Conservation (phyloP, 805 yeast genomes). For the Lipomyces oligophaga region DNA sequence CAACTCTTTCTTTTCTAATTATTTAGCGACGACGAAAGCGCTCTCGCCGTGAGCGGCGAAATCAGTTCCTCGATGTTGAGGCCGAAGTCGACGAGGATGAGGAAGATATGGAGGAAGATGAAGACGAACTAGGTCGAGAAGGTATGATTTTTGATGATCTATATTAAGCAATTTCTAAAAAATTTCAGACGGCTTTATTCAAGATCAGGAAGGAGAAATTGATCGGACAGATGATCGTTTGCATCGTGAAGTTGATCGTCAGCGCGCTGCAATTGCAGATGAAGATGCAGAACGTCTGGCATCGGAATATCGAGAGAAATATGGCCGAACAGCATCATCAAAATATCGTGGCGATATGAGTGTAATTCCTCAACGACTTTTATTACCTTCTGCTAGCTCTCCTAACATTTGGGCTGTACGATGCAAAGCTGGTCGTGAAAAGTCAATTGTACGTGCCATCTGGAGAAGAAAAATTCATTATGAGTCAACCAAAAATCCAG, state of each 20-base stretch:
- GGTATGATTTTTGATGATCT: no score
- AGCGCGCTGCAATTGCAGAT: conserved; percentile 80
- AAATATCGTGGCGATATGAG: conserved; percentile 83
- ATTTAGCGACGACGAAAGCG: conserved; percentile 32
- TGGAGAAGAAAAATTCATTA: conserved; percentile 78
- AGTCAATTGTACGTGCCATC: conserved; percentile 78
- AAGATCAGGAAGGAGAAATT: conserved; percentile 53
- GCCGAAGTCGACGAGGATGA: conserved; percentile 99
- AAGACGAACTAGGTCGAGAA: conserved; percentile 83
- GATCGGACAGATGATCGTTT: conserved; percentile 62
- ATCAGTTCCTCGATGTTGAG: conserved; percentile 95
- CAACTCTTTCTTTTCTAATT: not conserved
- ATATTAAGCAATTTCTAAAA: no score
- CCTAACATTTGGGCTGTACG: conserved; percentile 95
- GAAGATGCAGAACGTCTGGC: conserved; percentile 95
- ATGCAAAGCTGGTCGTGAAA: conserved; percentile 89
- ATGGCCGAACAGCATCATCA: conserved; percentile 77
- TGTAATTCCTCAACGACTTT: conserved; percentile 84
- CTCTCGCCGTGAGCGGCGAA: conserved; percentile 50
- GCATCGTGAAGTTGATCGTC: conserved; percentile 86
- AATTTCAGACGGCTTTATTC: conserved; percentile 49
- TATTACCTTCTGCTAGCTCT: conserved; percentile 93
- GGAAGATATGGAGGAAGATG: conserved; percentile 89
- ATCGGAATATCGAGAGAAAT: conserved; percentile 83
- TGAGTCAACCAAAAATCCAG: conserved; percentile 68